Conservation (phyloP, 2,329 filamentous ascomycete species). For the Diaporthe eres region DNA sequence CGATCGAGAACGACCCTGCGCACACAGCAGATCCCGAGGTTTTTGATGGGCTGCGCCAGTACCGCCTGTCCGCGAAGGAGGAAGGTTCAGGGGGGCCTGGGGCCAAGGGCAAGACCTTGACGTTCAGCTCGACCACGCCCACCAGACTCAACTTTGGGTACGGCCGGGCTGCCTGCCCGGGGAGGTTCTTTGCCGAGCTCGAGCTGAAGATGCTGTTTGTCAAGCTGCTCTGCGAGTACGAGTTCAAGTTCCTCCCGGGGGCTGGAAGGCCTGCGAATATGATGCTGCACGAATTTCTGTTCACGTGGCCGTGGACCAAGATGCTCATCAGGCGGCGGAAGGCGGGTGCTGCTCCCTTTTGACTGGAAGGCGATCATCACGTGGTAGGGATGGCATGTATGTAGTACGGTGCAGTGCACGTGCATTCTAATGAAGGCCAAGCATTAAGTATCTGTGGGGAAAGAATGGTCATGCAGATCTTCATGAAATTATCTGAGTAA, state of each 20-base stretch:
- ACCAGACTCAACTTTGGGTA: constrained; percentile 54
- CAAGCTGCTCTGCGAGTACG: constrained; percentile 48
- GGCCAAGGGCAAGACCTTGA: neutral
- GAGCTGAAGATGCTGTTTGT: constrained; percentile 50
- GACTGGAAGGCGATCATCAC: neutral
- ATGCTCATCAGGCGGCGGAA: constrained; percentile 39
- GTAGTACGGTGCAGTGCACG: too few species aligned
- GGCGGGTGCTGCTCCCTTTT: neutral
- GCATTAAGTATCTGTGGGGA: too few species aligned
- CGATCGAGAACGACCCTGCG: constrained; percentile 49
- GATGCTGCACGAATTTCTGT: constrained; percentile 46
- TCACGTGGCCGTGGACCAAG: constrained; percentile 42
- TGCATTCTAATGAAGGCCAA: too few species aligned
- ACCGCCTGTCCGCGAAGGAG: constrained; percentile 47
- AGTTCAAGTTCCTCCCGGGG: constrained; percentile 46
- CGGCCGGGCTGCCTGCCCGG: constrained; percentile 52
- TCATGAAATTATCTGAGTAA: too few species aligned
- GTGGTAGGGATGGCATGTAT: too few species aligned
- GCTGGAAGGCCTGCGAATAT: constrained; percentile 44
- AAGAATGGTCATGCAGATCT: too few species aligned
- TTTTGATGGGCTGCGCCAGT: constrained; percentile 53
- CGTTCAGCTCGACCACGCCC: constrained; percentile 45
- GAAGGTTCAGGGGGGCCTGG: neutral
- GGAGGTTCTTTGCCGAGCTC: constrained; percentile 50
- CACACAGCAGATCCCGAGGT: constrained; percentile 48